A percentile compares a stretch with the other conserved stretches of the same genome.
phyloP scores from a whole-genome alignment of 2,329 filamentous ascomycete species.

The Colletotrichum neosansevieriae region DNA sequence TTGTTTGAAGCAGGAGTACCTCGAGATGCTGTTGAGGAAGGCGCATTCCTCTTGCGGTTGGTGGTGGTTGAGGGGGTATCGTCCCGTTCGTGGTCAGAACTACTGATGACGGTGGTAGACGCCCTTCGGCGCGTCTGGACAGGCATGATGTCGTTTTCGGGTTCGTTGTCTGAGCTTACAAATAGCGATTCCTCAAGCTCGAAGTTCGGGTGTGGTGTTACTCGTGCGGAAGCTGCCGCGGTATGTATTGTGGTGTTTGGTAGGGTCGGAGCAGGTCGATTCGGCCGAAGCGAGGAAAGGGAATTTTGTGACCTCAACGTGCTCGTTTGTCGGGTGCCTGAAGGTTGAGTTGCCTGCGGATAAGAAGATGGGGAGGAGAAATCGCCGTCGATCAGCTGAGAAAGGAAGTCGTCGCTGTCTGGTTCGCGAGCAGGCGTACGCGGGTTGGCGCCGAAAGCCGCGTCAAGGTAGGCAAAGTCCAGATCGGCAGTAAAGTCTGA shows the following conservation, averaged over 20 bases:
- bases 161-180: slow-evolving; percentile 37
- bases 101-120: slow-evolving; percentile 26
- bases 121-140: slow-evolving; percentile 38
- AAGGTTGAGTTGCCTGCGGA: slow-evolving; percentile 45
- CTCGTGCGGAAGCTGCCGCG: slow-evolving; percentile 27
- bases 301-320: slow-evolving; percentile 4
- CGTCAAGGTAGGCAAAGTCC: slow-evolving; percentile 20
- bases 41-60: slow-evolving; percentile 35
- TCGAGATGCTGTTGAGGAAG: slow-evolving; percentile 28
- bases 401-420: slow-evolving; percentile 43
- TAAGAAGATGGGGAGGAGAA: slow-evolving; percentile 54
- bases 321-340: slow-evolving; percentile 24
- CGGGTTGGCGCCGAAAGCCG: slow-evolving; percentile 12
- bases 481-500: slow-evolving; percentile 32
- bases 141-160: slow-evolving; percentile 38
- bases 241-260: slow-evolving; percentile 1
- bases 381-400: slow-evolving; percentile 45
- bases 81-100: slow-evolving; percentile 38
- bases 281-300: slow-evolving; percentile 17
- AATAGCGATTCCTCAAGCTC: slow-evolving; percentile 35
- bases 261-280: slow-evolving; percentile 32
- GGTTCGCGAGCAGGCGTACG: slow-evolving; percentile 39
- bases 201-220: slow-evolving; percentile 1
- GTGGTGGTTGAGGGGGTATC: slow-evolving; percentile 11
- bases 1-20: slow-evolving; percentile 18